These are phyloP conservation scores for Casuarina cunninghamiana DNA, from an alignment of 306 rosid genomes.

Conservation along the genomic window DNA sequence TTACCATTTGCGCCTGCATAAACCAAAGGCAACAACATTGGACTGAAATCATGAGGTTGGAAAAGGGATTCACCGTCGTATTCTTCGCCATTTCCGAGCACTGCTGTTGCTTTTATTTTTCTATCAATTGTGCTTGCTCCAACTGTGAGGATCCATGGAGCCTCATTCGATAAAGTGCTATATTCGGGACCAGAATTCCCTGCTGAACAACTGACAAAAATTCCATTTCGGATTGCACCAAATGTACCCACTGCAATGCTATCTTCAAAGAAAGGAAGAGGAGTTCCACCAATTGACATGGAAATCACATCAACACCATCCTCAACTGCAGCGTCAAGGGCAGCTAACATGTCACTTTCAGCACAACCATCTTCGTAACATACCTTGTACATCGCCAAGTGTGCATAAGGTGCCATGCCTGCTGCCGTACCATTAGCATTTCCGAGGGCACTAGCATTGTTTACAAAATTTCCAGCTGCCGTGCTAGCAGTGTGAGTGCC, in stretches of 20 bases:
- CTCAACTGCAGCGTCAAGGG: conserved; percentile 54
- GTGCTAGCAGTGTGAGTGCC: conserved; percentile 82
- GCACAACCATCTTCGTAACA: conserved; percentile 20
- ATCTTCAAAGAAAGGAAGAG: conserved; percentile 48
- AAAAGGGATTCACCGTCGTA: conserved; percentile 41
- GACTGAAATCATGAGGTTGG: conserved; percentile 36
- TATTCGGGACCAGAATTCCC: conserved; percentile 57
- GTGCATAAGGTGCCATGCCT: conserved; percentile 72
- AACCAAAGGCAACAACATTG: conserved; percentile 35
- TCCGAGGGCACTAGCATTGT: conserved; percentile 44
- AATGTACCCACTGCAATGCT: conserved; percentile 67
- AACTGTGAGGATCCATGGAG: conserved; percentile 69
- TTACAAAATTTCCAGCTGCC: conserved; percentile 57
- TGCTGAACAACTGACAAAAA: conserved; percentile 71
- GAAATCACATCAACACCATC: conserved; percentile 77
- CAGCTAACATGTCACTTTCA: conserved; percentile 49
- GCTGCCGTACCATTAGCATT: conserved; percentile 62
- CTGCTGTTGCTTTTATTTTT: conserved; percentile 42
- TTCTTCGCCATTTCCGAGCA: conserved; percentile 51
- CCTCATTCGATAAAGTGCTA: conserved; percentile 50
- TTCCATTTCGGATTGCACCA: conserved; percentile 52
- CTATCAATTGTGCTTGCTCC: conserved; percentile 64
- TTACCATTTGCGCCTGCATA: conserved; percentile 39
- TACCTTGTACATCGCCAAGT: conserved; percentile 60
- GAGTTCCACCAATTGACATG: conserved; percentile 59